These are phyloP conservation scores for Coniferiporia weirii DNA, from an alignment of 1,284 basidiomycete genomes.

Conservation along the genomic window DNA sequence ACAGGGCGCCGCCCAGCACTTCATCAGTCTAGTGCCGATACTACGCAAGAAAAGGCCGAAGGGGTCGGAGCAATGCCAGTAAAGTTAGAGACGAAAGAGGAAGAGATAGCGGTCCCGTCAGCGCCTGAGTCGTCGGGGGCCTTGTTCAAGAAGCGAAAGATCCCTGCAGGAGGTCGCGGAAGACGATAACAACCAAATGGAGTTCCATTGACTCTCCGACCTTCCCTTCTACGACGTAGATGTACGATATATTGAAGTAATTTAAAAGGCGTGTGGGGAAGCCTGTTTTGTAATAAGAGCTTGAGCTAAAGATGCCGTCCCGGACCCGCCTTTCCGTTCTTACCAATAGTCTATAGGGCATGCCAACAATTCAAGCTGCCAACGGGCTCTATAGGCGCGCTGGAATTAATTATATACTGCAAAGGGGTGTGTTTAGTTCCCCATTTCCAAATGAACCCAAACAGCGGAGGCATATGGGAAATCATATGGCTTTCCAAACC, in stretches of 20 bases:
- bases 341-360: background rate
- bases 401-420: too few species aligned
- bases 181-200: slow-evolving; percentile 10
- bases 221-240: slow-evolving; percentile 6
- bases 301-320: background rate
- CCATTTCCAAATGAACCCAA: too few species aligned
- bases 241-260: background rate
- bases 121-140: slow-evolving; percentile 25
- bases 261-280: background rate
- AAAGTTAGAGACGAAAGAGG: slow-evolving; percentile 16
- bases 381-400: too few species aligned
- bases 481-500: too few species aligned
- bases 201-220: background rate
- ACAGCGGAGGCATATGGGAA: too few species aligned
- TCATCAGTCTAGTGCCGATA: slow-evolving; percentile 3
- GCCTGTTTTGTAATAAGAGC: background rate
- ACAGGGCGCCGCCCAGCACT: slow-evolving; percentile 3
- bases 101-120: slow-evolving; percentile 7
- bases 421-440: too few species aligned
- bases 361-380: too few species aligned
- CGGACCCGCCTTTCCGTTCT: background rate
- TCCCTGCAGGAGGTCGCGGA: slow-evolving; percentile 23
- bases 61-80: background rate
- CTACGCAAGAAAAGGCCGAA: background rate
- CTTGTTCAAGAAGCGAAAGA: slow-evolving; percentile 42